Percentiles rank a stretch among this genome's conserved stretches.
Evolutionary conservation across 2,329 filamentous ascomycete genomes (phyloP).

Genomic region (Colletotrichum destructivum): DNA sequence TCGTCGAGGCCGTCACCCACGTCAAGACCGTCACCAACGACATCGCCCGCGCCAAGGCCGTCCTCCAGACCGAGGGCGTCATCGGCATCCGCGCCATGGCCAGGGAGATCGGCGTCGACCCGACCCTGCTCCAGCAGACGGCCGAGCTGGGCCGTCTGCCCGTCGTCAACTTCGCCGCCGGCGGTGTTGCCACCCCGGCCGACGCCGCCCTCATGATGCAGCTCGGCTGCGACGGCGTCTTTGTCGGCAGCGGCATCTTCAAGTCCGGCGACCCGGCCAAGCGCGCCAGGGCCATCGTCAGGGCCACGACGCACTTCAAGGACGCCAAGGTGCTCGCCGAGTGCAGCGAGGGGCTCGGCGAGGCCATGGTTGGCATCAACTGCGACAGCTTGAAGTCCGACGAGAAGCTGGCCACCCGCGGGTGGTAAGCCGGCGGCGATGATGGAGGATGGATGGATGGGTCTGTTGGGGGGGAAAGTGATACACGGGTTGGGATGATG

Average conservation of each 20-base stretch:
- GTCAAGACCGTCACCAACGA: slow-evolving; percentile 91
- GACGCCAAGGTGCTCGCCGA: slow-evolving; percentile 89
- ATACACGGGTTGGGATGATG: not conserved
- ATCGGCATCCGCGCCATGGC: slow-evolving; percentile 78
- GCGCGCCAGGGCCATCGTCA: slow-evolving; percentile 94
- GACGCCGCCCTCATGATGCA: slow-evolving; percentile 99
- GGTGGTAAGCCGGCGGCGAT: slow-evolving; percentile 73
- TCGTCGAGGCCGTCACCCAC: slow-evolving; percentile 96
- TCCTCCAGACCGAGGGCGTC: slow-evolving; percentile 71
- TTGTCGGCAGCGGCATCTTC: slow-evolving; percentile 97
- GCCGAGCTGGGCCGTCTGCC: slow-evolving; percentile 90
- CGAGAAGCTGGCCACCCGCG: slow-evolving; percentile 87
- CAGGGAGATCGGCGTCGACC: slow-evolving; percentile 85
- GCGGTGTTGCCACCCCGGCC: slow-evolving; percentile 98
- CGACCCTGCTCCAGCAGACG: slow-evolving; percentile 85
- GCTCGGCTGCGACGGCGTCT: slow-evolving; percentile 96
- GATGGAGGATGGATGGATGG: not conserved
- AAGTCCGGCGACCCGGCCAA: slow-evolving; percentile 93
- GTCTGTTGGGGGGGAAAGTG: not conserved
- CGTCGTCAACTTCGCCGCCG: slow-evolving; percentile 97
- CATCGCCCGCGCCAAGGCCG: slow-evolving; percentile 84
- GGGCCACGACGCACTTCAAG: slow-evolving; percentile 91
- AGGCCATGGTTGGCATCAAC: slow-evolving; percentile 98
- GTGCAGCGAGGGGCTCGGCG: slow-evolving; percentile 90
- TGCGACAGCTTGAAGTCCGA: slow-evolving; percentile 81